phyloP scores from a whole-genome alignment of 129 eudicot genomes.

The Saposhnikovia divaricata region DNA sequence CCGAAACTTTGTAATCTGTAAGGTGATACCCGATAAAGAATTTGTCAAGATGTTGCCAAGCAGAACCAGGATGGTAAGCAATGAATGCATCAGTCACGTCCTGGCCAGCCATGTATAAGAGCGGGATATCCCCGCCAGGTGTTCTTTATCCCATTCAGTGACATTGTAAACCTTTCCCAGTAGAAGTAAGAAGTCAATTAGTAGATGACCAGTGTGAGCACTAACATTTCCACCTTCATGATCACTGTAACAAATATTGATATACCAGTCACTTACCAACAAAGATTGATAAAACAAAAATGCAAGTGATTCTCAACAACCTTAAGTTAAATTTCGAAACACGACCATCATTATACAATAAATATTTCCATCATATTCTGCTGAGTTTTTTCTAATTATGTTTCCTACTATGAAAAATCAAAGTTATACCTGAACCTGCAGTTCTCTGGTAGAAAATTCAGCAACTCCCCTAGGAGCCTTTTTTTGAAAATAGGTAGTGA shows the following conservation, averaged over 20 bases:
- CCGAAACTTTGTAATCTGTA: constrained; percentile 55
- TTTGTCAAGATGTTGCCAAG: constrained; percentile 64
- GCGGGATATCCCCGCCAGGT: constrained; percentile 79
- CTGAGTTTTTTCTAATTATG: not conserved
- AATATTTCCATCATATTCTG: not conserved
- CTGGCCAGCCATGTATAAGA: constrained; percentile 70
- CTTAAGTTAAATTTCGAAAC: no score
- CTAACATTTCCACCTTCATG: no score
- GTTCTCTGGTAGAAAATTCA: constrained; percentile 96
- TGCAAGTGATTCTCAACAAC: no score
- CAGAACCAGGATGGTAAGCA: constrained; percentile 80
- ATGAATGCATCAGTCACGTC: constrained; percentile 92
- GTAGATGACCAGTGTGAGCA: no score
- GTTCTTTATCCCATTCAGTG: constrained; percentile 69
- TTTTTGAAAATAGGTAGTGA: constrained; percentile 88
- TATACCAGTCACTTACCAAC: no score
- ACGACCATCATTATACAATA: no score
- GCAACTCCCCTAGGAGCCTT: constrained; percentile 85
- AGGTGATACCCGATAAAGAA: constrained; percentile 66
- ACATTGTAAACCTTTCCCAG: constrained; percentile 79
- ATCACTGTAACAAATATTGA: no score
- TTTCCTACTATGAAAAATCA: not conserved
- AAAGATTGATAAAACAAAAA: no score
- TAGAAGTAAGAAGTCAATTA: no score
- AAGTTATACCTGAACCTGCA: constrained; percentile 71